Conservation (phyloP, 176 grass and related monocot species). For the Eragrostis nindensis region DNA sequence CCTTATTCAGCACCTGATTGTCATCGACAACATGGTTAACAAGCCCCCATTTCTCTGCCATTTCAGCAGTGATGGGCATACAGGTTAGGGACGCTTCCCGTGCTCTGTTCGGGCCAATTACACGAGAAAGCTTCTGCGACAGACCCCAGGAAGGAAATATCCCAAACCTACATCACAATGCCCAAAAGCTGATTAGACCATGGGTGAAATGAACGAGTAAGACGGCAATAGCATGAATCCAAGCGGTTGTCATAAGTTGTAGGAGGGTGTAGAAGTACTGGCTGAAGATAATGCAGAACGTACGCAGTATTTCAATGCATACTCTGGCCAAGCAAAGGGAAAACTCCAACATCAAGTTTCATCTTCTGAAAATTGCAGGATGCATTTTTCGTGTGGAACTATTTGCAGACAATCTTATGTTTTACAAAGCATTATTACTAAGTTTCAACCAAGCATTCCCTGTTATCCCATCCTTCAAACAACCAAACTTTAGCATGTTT, state of each 20-base stretch:
- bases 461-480: not conserved
- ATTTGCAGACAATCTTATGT: not conserved
- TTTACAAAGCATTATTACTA: not conserved
- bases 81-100: slow-evolving; percentile 78
- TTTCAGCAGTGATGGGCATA: slow-evolving; percentile 71
- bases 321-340: slow-evolving; percentile 2
- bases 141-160: slow-evolving; percentile 98
- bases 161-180: slow-evolving; percentile 68
- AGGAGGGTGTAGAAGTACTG: not conserved
- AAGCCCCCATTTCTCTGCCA: slow-evolving; percentile 89
- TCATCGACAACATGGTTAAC: slow-evolving; percentile 81
- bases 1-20: slow-evolving; percentile 68
- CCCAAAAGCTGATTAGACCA: slow-evolving; percentile 20
- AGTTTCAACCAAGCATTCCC: not conserved
- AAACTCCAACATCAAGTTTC: not conserved
- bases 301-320: not conserved
- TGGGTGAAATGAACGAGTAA: not conserved
- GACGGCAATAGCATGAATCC: not conserved
- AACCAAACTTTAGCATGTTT: not conserved
- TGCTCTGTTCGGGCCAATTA: slow-evolving; percentile 83
- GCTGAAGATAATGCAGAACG: slow-evolving; percentile 6
- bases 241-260: not conserved
- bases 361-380: slow-evolving; percentile 12
- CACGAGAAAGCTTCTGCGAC: slow-evolving; percentile 86
- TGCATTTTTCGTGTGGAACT: not conserved